A percentile compares a stretch with the other conserved stretches of the same genome.
phyloP scores from a whole-genome alignment of 257 asterid species.

The Sherardia arvensis region DNA sequence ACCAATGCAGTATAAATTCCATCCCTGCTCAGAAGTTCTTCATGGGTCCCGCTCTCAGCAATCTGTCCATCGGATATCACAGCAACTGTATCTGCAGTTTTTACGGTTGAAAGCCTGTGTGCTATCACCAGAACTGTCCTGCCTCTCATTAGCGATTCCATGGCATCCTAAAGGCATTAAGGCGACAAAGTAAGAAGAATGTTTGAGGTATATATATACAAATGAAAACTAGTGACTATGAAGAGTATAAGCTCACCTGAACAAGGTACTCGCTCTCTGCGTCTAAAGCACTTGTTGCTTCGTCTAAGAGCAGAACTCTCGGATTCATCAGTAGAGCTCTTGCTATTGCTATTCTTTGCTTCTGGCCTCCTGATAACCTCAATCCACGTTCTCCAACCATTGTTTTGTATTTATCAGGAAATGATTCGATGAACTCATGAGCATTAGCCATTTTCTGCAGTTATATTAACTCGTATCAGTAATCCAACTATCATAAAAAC shows the following conservation, averaged over 20 bases:
- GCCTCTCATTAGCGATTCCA: constrained; percentile 83
- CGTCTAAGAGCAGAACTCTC: constrained; percentile 62
- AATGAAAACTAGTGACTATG: no score
- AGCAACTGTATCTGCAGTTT: constrained; percentile 76
- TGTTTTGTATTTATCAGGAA: constrained; percentile 60
- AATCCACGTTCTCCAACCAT: constrained; percentile 76
- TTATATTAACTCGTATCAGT: background rate
- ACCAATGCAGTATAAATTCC: constrained; percentile 71
- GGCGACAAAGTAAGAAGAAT: no score
- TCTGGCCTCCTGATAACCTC: constrained; percentile 86
- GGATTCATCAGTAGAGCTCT: constrained; percentile 80
- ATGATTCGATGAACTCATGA: constrained; percentile 55
- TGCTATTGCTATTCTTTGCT: constrained; percentile 81
- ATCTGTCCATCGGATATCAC: constrained; percentile 75
- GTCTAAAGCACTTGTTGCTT: constrained; percentile 82
- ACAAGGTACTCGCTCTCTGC: constrained; percentile 83
- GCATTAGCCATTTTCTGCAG: constrained; percentile 82
- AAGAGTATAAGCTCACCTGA: constrained; percentile 63
- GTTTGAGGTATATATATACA: no score
- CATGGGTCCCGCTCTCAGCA: constrained; percentile 70
- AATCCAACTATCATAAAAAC: background rate
- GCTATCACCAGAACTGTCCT: constrained; percentile 86
- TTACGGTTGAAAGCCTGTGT: constrained; percentile 79
- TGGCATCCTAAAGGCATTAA: constrained; percentile 48
- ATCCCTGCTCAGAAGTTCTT: constrained; percentile 46